These are phyloP conservation scores for Phylloporus arenicola DNA, from an alignment of 768 basidiomycete genomes.

Conservation along the genomic window DNA sequence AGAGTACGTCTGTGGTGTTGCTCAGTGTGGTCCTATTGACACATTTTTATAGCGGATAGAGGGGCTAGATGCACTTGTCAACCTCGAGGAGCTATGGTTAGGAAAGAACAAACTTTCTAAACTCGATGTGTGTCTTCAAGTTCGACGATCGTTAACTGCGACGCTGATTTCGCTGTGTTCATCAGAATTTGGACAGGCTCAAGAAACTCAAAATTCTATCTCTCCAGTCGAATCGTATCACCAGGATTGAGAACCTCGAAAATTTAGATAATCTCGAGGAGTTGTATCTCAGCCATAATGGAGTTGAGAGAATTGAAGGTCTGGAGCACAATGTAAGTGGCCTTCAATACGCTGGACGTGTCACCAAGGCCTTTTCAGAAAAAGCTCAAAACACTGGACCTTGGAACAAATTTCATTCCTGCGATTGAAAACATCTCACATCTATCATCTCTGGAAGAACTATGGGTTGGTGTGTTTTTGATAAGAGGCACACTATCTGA, in stretches of 20 bases:
- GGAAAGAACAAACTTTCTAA: slow-evolving; percentile 96
- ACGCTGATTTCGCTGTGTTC: neutral
- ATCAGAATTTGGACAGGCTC: slow-evolving; percentile 64
- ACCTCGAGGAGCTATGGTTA: slow-evolving; percentile 90
- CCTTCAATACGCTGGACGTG: neutral
- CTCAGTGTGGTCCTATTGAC: neutral
- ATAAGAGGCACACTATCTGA: neutral
- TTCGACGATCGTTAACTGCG: neutral
- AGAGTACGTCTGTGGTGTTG: slow-evolving; percentile 47
- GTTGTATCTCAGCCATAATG: slow-evolving; percentile 92
- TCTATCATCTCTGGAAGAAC: slow-evolving; percentile 72
- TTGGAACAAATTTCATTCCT: slow-evolving; percentile 80
- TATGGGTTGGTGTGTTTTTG: slow-evolving; percentile 64
- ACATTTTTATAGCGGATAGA: slow-evolving; percentile 66
- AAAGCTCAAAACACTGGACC: slow-evolving; percentile 80
- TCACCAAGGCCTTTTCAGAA: slow-evolving; percentile 25
- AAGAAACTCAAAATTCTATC: slow-evolving; percentile 79
- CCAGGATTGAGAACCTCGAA: slow-evolving; percentile 78
- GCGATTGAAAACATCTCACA: slow-evolving; percentile 80
- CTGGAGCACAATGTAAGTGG: slow-evolving; percentile 71
- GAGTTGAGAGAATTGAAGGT: slow-evolving; percentile 76
- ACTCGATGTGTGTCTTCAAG: slow-evolving; percentile 54
- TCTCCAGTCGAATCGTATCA: slow-evolving; percentile 91
- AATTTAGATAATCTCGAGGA: slow-evolving; percentile 72
- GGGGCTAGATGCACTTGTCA: slow-evolving; percentile 70